Percentiles rank a stretch among this genome's conserved stretches.
These are phyloP conservation scores for Amanita inopinata DNA, from an alignment of 768 basidiomycete genomes.

Conservation along the genomic window DNA sequence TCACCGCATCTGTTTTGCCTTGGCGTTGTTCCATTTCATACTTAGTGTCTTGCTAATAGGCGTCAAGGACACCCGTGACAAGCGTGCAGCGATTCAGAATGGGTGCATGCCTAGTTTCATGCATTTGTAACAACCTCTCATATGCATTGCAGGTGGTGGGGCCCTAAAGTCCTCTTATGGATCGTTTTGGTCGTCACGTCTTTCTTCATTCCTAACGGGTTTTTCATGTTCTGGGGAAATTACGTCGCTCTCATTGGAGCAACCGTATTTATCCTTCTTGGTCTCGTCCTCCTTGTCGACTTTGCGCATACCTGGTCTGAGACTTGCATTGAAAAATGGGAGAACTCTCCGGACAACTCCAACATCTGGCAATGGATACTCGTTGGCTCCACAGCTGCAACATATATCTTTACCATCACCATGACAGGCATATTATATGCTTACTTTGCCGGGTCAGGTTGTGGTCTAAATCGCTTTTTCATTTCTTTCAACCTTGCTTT, in stretches of 20 bases:
- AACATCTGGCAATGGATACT: constrained; percentile 95
- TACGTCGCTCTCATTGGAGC: constrained; percentile 89
- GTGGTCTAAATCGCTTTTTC: constrained; percentile 93
- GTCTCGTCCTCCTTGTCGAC: constrained; percentile 94
- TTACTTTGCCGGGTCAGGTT: constrained; percentile 83
- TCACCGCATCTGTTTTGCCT: constrained; percentile 94
- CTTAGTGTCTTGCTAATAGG: constrained; percentile 75
- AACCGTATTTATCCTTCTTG: constrained; percentile 91
- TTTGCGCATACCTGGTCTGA: constrained; percentile 99
- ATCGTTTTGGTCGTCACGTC: constrained; percentile 68
- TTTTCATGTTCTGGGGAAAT: constrained; percentile 98
- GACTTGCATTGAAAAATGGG: constrained; percentile 94
- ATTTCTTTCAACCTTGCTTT: constrained; percentile 89
- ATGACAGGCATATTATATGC: constrained; percentile 84
- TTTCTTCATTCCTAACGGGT: constrained; percentile 94
- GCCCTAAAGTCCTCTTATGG: constrained; percentile 91
- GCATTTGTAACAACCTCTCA: constrained; percentile 3
- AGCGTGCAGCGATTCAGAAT: constrained; percentile 93
- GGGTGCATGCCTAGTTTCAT: constrained; percentile 46
- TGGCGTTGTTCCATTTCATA: constrained; percentile 80
- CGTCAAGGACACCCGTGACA: constrained; percentile 83
- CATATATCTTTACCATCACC: constrained; percentile 78
- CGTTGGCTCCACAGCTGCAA: constrained; percentile 81
- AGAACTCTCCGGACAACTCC: constrained; percentile 58
- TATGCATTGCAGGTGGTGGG: constrained; percentile 79